phyloP scores from a whole-genome alignment of 2,329 filamentous ascomycete genomes.

The Pezicula rhizophila region DNA sequence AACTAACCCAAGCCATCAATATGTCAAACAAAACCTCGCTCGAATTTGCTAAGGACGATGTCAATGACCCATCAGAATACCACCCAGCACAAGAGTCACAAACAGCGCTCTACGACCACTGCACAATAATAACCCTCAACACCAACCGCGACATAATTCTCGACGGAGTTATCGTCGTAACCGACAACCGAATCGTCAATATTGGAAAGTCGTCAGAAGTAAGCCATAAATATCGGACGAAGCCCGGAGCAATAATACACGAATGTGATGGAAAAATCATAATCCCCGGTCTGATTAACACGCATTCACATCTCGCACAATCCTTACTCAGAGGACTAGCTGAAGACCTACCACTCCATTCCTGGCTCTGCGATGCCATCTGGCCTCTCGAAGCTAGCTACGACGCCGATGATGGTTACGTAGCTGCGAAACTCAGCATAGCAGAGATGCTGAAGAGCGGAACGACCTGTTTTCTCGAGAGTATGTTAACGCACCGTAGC shows the following conservation, averaged over 20 bases:
- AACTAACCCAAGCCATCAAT: too few relatives aligned
- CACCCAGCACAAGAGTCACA: neutral
- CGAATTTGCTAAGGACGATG: neutral
- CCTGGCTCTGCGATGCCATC: constrained; percentile 45
- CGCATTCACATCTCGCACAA: constrained; percentile 44
- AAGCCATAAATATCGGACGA: constrained; percentile 12
- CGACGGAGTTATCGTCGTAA: constrained; percentile 39
- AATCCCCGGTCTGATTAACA: constrained; percentile 43
- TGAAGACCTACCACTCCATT: constrained; percentile 42
- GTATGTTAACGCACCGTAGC: constrained; percentile 42
- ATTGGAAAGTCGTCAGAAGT: constrained; percentile 36
- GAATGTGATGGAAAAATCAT: constrained; percentile 38
- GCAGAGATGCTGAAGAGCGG: constrained; percentile 44
- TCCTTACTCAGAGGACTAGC: constrained; percentile 41
- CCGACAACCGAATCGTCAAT: constrained; percentile 32
- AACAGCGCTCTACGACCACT: neutral
- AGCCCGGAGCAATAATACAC: constrained; percentile 25
- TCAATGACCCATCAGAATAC: neutral
- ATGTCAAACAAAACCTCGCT: too few relatives aligned
- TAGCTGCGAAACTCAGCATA: constrained; percentile 40
- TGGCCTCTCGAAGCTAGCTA: constrained; percentile 42
- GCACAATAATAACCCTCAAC: constrained; percentile 47
- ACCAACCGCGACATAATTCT: constrained; percentile 36
- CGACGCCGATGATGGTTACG: constrained; percentile 40
- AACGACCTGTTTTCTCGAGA: constrained; percentile 46